A percentile compares a stretch with the other conserved stretches of the same genome.
Conservation (phyloP, 495 filamentous ascomycete genomes). For the Aspergillus incahuasiensis region DNA sequence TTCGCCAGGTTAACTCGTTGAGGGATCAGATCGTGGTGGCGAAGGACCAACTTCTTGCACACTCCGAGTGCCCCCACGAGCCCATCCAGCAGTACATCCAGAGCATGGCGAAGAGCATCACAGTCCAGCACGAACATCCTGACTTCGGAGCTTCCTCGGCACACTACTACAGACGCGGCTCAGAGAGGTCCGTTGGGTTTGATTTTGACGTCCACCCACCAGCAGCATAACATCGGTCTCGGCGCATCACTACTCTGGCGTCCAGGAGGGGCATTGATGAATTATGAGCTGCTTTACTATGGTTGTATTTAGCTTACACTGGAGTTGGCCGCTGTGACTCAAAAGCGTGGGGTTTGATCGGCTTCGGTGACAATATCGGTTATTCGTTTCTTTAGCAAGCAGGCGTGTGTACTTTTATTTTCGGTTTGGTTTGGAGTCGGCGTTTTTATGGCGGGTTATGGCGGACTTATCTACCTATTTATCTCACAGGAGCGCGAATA, state of each 20-base stretch:
- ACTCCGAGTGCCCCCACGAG: conserved; percentile 55
- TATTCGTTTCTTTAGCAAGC: background rate
- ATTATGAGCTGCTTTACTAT: background rate
- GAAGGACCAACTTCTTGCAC: conserved; percentile 55
- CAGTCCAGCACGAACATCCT: background rate
- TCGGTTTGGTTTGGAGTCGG: background rate
- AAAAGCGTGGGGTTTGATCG: background rate
- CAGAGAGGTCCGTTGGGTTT: background rate
- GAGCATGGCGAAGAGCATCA: conserved; percentile 40
- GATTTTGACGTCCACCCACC: background rate
- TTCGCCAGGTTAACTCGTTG: conserved; percentile 42
- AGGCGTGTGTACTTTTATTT: background rate
- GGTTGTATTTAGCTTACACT: background rate
- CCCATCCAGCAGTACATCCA: conserved; percentile 48
- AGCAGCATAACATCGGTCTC: background rate
- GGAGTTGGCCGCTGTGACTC: background rate
- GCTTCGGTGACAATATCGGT: background rate
- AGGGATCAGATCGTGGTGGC: conserved; percentile 53
- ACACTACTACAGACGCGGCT: background rate
- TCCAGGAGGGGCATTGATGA: background rate
- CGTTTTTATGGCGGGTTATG: background rate
- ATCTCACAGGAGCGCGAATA: background rate
- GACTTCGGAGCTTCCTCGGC: background rate
- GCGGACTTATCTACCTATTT: background rate
- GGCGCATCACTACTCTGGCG: background rate